Evolutionary conservation across 768 basidiomycete species (phyloP), one percentile per base, ranked within the genome.

Genomic region (Amyloporia xantha): DNA sequence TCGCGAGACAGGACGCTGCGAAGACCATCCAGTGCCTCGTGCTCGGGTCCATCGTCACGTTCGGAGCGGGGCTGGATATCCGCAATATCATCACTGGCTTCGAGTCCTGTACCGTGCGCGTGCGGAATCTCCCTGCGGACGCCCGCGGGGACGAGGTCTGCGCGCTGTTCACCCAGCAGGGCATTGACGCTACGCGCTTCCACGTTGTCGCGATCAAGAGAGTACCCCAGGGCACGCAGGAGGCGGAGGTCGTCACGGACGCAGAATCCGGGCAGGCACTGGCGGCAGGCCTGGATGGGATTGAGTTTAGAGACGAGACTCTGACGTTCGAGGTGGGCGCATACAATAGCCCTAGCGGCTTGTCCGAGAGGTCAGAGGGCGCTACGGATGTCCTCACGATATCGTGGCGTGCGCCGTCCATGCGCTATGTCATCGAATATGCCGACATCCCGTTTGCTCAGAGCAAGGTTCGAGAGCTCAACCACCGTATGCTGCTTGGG

Each of bases 11-110:
- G 47, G 76, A 79, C 25, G 78, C 76, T 4, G 55, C 65, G 3
- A 66, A 66, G 41, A 70, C 68, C 1, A 66, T 72, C 10, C 72
- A 64, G 47, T 68, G 68, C 42, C 52, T 76, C n/a, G 70, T 78
- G 13, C 66, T 67, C 17, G 73, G 71, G 5, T 75, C 81, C 50
- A 78, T 75, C 23, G 71, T 81, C 20, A 73, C 67, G 25, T 64
- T 86, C 37, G 72, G 72, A 30, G 59, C 75, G 1, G 86, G 86
- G 2, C 82, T 84, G 35, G 68, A 70, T 2, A 70, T 87, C 3
- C 63, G 68, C 26, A 72, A 75, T 0, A 61, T 86, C 7, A 62
- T 65, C 6, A 86, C 85, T 4, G 79, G 79, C 4, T 81, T 86
- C 28, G 86, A 89, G 56, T 81, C 80, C 1, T 74, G 72, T 9